phyloP scores from a whole-genome alignment of 306 rosid genomes.

The Carpinus fangiana region DNA sequence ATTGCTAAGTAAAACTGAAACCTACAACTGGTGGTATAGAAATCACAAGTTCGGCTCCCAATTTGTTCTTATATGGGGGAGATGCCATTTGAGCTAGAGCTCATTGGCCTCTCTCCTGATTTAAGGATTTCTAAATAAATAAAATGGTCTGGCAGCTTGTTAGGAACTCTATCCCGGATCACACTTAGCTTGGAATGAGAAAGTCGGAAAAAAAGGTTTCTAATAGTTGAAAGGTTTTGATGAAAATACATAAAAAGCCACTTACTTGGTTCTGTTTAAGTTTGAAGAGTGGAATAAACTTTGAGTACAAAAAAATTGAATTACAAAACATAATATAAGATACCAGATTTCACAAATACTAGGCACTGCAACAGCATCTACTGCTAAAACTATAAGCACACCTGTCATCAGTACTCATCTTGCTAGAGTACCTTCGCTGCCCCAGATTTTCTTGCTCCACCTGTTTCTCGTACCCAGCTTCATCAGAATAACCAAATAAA shows the following conservation, averaged over 20 bases:
- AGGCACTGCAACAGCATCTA: not conserved
- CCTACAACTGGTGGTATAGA: not conserved
- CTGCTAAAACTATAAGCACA: slow-evolving; percentile 26
- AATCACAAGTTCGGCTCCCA: not conserved
- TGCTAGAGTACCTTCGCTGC: slow-evolving; percentile 36
- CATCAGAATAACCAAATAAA: slow-evolving; percentile 75
- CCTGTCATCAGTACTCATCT: slow-evolving; percentile 53
- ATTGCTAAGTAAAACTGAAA: no score
- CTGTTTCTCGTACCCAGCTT: slow-evolving; percentile 33
- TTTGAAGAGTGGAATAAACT: not conserved
- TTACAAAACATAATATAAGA: not conserved
- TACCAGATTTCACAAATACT: not conserved
- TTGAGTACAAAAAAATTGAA: not conserved
- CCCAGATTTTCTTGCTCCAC: slow-evolving; percentile 36
- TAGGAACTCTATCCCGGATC: not conserved
- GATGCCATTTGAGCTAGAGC: not conserved
- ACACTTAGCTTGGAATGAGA: not conserved
- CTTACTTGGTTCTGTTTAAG: not conserved
- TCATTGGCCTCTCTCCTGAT: not conserved
- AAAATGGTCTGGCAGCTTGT: not conserved
- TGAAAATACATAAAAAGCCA: not conserved
- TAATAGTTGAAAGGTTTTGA: not conserved
- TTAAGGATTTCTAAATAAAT: not conserved
- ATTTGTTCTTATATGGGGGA: not conserved
- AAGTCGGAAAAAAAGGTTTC: not conserved